These are phyloP conservation scores for Melampsora abietis-canadensis DNA, from an alignment of 1,284 basidiomycete species.

Conservation along the genomic window DNA sequence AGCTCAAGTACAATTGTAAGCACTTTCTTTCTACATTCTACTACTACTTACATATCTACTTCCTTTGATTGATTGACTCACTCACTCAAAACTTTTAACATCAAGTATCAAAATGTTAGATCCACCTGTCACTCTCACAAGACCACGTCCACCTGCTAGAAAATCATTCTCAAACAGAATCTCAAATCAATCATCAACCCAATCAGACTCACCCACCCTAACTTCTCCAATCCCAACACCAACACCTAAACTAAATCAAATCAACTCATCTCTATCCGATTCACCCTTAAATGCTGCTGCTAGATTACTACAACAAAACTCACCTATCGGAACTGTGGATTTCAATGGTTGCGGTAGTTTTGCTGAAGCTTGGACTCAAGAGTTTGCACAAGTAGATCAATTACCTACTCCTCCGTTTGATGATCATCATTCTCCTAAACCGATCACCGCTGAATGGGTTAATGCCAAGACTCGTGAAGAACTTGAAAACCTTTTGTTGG, in stretches of 20 bases:
- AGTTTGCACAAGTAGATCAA: background rate
- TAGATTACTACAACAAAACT: conserved; percentile 16
- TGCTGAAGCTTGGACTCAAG: conserved; percentile 25
- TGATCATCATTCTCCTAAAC: conserved; percentile 59
- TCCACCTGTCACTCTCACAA: background rate
- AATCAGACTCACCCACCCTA: background rate
- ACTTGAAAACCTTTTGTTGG: conserved; percentile 46
- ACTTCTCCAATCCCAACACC: conserved; percentile 3
- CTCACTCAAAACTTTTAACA: too few relatives aligned
- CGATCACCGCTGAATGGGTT: conserved; percentile 63
- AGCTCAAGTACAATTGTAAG: too few relatives aligned
- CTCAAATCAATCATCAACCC: background rate
- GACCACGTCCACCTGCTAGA: conserved; percentile 21
- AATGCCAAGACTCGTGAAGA: conserved; percentile 45
- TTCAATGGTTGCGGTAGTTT: conserved; percentile 27
- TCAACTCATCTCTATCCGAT: conserved; percentile 10
- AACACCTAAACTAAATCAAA: background rate
- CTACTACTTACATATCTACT: too few relatives aligned
- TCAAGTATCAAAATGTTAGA: conserved; percentile 10
- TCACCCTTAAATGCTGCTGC: conserved; percentile 24
- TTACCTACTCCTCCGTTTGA: background rate
- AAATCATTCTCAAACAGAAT: conserved; percentile 20
- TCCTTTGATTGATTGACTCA: too few relatives aligned
- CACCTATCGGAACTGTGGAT: background rate
- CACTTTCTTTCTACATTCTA: too few relatives aligned